phyloP scores from a whole-genome alignment of 345 rosid species.

The Lumnitzera littorea region DNA sequence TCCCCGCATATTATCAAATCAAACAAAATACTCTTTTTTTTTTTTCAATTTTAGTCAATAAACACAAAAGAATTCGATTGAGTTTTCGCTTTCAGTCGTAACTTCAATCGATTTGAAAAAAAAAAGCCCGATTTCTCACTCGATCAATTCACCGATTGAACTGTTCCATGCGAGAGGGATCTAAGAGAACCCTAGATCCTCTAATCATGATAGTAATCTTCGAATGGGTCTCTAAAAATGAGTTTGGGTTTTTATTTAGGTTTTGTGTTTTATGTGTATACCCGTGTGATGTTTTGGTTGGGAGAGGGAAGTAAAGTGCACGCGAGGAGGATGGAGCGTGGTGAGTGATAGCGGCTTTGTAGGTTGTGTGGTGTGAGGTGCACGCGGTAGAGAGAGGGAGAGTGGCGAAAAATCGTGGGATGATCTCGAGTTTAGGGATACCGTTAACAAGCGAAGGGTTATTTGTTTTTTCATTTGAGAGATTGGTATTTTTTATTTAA shows the following conservation, averaged over 20 bases:
- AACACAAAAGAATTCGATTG: constrained; percentile 9
- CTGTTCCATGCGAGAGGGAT: constrained; percentile 24
- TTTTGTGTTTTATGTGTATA: not conserved
- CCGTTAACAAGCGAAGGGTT: too few species aligned
- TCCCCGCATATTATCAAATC: constrained; percentile 66
- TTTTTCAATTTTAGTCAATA: constrained; percentile 23
- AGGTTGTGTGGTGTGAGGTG: too few species aligned
- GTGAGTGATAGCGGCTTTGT: too few species aligned
- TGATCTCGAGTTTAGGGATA: too few species aligned
- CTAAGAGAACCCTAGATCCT: constrained; percentile 63
- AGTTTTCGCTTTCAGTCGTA: constrained; percentile 5
- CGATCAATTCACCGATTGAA: not conserved
- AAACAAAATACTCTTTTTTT: constrained; percentile 14
- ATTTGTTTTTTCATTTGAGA: too few species aligned
- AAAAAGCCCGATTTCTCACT: not conserved
- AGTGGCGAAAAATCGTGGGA: too few species aligned
- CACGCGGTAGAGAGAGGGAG: too few species aligned
- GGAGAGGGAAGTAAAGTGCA: too few species aligned
- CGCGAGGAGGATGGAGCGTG: too few species aligned
- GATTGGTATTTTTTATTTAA: too few species aligned
- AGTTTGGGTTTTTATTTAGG: not conserved
- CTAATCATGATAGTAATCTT: constrained; percentile 17
- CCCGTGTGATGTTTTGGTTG: not conserved
- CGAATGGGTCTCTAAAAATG: not conserved
- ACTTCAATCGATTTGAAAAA: constrained; percentile 1